These are phyloP conservation scores for Hirsutella thompsonii DNA, from an alignment of 2,329 filamentous ascomycete species.

Conservation along the genomic window DNA sequence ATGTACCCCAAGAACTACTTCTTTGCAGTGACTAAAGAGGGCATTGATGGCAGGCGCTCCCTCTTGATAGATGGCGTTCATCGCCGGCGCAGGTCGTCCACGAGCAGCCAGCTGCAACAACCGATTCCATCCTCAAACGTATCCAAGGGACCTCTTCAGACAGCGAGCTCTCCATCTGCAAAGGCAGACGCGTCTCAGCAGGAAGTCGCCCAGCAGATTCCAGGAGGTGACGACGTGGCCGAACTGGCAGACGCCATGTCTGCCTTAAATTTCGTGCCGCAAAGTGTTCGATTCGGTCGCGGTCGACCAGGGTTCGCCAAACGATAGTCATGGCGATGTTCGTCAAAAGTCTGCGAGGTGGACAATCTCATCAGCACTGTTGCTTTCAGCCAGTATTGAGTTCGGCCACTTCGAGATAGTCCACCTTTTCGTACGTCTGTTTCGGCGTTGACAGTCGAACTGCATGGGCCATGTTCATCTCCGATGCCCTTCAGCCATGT, in stretches of 20 bases:
- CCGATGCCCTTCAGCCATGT: too few relatives aligned
- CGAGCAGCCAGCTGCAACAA: constrained; percentile 19
- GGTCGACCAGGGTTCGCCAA: constrained; percentile 40
- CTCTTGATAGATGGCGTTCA: constrained; percentile 53
- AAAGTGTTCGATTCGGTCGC: constrained; percentile 52
- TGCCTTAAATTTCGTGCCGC: constrained; percentile 56
- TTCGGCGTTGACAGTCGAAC: too few relatives aligned
- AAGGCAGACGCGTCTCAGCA: constrained; percentile 5
- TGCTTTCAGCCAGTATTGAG: neutral
- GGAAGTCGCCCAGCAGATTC: constrained; percentile 9
- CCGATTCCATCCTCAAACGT: constrained; percentile 20
- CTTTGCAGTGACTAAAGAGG: constrained; percentile 74
- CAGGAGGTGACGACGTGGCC: constrained; percentile 43
- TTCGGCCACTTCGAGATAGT: too few relatives aligned
- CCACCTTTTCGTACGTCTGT: too few relatives aligned
- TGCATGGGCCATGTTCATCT: too few relatives aligned
- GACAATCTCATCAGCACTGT: neutral
- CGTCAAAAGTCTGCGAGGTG: constrained; percentile 9
- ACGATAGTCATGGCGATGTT: constrained; percentile 16
- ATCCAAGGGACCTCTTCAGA: constrained; percentile 11
- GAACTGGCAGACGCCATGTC: constrained; percentile 57
- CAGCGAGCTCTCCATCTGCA: constrained; percentile 7
- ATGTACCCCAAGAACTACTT: constrained; percentile 82
- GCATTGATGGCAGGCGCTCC: constrained; percentile 75
- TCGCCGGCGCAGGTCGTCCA: constrained; percentile 35